Conservation (phyloP, 2,329 filamentous ascomycete species). For the Penicillium digitatum region DNA sequence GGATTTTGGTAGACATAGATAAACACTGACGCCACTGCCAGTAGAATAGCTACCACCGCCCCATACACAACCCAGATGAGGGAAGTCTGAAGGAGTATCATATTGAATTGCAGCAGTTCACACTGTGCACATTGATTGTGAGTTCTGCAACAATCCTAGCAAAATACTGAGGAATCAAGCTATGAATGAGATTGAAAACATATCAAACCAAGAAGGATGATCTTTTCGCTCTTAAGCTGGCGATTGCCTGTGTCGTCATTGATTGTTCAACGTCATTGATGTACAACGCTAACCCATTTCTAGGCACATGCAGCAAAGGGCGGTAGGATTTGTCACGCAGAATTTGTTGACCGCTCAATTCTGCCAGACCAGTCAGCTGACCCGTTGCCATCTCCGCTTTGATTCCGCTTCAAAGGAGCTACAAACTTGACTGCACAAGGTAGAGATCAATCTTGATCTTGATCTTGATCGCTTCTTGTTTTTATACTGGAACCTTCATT, state of each 20-base stretch:
- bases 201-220: neutral
- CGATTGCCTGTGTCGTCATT: slow-evolving; percentile 8
- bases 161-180: neutral
- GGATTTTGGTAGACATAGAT: slow-evolving; percentile 89
- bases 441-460: neutral
- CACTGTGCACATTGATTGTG: slow-evolving; percentile 9
- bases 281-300: neutral
- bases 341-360: neutral
- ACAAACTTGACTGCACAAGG: slow-evolving; percentile 1
- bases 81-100: slow-evolving; percentile 75
- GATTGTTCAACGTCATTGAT: neutral
- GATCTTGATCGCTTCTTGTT: neutral
- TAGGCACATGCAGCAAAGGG: neutral
- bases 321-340: neutral
- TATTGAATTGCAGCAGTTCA: slow-evolving; percentile 30
- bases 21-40: slow-evolving; percentile 75
- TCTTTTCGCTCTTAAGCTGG: neutral
- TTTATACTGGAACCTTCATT: neutral
- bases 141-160: neutral
- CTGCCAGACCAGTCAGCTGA: slow-evolving; percentile 5
- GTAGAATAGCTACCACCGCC: slow-evolving; percentile 70
- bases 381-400: neutral
- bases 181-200: neutral
- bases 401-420: slow-evolving; percentile 7
- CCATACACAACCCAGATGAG: slow-evolving; percentile 95